Percentiles rank a stretch among this genome's conserved stretches.
phyloP scores from a whole-genome alignment of 2,329 filamentous ascomycete species.

The Thelonectria rubi region DNA sequence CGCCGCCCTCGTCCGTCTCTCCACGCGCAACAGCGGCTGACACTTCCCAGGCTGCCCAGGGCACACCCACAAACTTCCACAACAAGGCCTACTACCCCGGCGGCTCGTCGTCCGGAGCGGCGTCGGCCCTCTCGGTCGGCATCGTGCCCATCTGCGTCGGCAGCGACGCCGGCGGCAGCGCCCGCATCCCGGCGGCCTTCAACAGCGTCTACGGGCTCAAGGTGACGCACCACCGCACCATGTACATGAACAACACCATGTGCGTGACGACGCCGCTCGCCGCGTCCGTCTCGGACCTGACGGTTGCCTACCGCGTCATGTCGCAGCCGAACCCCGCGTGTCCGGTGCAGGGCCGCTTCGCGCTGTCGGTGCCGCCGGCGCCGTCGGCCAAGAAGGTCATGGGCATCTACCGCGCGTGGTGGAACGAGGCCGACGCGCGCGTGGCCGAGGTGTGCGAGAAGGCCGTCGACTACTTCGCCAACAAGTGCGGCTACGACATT shows the following conservation, averaged over 20 bases:
- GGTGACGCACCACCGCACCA: conserved; percentile 76
- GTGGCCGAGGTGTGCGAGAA: conserved; percentile 70
- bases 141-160: conserved; percentile 80
- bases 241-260: conserved; percentile 62
- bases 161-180: conserved; percentile 78
- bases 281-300: conserved; percentile 78
- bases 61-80: conserved; percentile 81
- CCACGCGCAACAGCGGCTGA: conserved; percentile 47
- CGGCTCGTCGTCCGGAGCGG: conserved; percentile 81
- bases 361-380: conserved; percentile 59
- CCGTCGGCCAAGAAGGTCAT: conserved; percentile 66
- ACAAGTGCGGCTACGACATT: conserved; percentile 58
- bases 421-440: conserved; percentile 61
- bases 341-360: conserved; percentile 69
- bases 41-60: conserved; percentile 63
- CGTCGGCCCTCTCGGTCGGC: conserved; percentile 74
- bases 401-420: conserved; percentile 71
- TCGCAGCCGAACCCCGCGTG: conserved; percentile 74
- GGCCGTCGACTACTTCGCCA: conserved; percentile 67
- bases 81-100: conserved; percentile 81
- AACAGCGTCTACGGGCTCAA: conserved; percentile 87
- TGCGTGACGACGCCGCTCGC: conserved; percentile 79
- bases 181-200: conserved; percentile 77
- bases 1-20: not conserved
- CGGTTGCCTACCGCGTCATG: conserved; percentile 84